These are phyloP conservation scores for Candida ponderosae DNA, from an alignment of 805 yeast species.

Conservation along the genomic window DNA sequence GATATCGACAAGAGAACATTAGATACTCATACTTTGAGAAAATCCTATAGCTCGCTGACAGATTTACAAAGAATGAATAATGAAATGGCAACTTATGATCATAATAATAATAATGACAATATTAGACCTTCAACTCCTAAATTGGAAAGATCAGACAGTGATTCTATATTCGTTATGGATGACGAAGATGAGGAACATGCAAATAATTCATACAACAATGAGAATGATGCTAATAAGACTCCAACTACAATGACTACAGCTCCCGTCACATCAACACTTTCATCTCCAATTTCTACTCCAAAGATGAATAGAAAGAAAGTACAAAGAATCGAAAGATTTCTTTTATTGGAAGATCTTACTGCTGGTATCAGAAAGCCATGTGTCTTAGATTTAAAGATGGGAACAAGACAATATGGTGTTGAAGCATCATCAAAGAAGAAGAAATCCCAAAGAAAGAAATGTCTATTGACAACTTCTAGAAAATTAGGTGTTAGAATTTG, in stretches of 20 bases:
- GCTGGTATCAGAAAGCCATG: constrained; percentile 78
- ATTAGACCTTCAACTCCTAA: constrained; percentile 1
- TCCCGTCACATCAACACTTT: constrained; percentile 9
- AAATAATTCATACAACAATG: constrained; percentile 6
- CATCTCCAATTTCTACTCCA: constrained; percentile 15
- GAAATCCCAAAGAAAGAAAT: constrained; percentile 73
- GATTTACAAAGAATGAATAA: constrained; percentile 13
- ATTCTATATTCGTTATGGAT: constrained; percentile 38
- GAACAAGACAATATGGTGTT: constrained; percentile 97
- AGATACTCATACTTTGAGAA: constrained; percentile 7
- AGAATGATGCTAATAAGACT: constrained; percentile 1
- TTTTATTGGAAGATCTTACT: constrained; percentile 85
- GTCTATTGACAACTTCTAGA: constrained; percentile 73
- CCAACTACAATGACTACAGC: constrained; percentile 3
- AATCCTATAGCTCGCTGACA: constrained; percentile 16
- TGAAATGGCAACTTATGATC: constrained; percentile 5
- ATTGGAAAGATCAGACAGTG: constrained; percentile 15
- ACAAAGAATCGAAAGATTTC: constrained; percentile 70
- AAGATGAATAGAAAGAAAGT: constrained; percentile 24
- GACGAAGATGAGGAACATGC: constrained; percentile 25
- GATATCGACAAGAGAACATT: constrained; percentile 11
- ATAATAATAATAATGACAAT: constrained; percentile 1
- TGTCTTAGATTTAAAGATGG: constrained; percentile 94
- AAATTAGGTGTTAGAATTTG: constrained; percentile 86
- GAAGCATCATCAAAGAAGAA: constrained; percentile 72